Evolutionary conservation across 192 early-diverging fungal genomes (phyloP).

Genomic region (Neocallimastix lanati): DNA sequence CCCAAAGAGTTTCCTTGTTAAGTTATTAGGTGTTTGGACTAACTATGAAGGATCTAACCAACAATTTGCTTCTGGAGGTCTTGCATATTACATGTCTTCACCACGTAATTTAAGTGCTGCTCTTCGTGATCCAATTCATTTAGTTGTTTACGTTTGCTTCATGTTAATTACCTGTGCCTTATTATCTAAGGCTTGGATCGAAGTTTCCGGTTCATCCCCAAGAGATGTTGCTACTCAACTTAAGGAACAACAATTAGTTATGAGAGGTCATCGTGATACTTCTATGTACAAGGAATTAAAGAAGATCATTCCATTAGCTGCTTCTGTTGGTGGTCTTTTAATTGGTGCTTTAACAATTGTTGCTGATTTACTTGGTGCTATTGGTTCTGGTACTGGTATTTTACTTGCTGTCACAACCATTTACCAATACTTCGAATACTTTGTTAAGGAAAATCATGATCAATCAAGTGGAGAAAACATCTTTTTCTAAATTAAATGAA

Average conservation of each 20-base stretch:
- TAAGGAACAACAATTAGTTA: conserved; percentile 90
- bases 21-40: conserved; percentile 87
- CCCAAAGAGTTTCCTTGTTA: conserved; percentile 85
- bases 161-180: conserved; percentile 92
- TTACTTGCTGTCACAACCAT: conserved; percentile 95
- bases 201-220: conserved; percentile 92
- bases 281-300: conserved; percentile 99
- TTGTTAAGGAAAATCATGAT: conserved; percentile 55
- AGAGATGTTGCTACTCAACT: conserved; percentile 95
- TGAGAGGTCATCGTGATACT: conserved; percentile 81
- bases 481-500: background rate
- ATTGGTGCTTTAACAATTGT: conserved; percentile 87
- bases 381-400: conserved; percentile 98
- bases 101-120: conserved; percentile 71
- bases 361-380: conserved; percentile 92
- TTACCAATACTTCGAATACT: conserved; percentile 97
- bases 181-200: conserved; percentile 97
- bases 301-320: conserved; percentile 93
- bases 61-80: conserved; percentile 75
- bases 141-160: conserved; percentile 78
- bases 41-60: conserved; percentile 89
- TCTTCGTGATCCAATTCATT: conserved; percentile 85
- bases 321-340: conserved; percentile 90
- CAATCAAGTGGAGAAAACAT: background rate
- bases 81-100: conserved; percentile 98